phyloP scores from a whole-genome alignment of 108 stramenopile species.

The Licmophora abbreviata region DNA sequence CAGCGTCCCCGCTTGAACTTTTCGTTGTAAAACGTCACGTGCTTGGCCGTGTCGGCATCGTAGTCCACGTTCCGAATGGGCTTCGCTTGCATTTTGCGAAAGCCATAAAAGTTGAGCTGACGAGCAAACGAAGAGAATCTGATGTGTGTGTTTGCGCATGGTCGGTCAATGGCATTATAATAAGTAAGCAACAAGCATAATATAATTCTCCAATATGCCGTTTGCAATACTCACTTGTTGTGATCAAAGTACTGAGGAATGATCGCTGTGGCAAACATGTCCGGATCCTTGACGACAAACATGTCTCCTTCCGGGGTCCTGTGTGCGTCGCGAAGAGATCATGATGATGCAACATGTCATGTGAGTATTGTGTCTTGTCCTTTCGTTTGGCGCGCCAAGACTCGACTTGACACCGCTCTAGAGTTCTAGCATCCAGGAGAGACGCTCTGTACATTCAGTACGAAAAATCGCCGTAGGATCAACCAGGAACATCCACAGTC shows the following conservation, averaged over 20 bases:
- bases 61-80: slow-evolving; percentile 79
- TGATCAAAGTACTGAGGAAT: slow-evolving; percentile 89
- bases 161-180: too few relatives aligned
- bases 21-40: slow-evolving; percentile 83
- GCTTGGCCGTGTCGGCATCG: slow-evolving; percentile 68
- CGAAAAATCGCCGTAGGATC: slow-evolving; percentile 6
- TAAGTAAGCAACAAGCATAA: too few relatives aligned
- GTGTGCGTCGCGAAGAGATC: not conserved
- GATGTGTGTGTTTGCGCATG: too few relatives aligned
- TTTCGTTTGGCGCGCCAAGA: too few relatives aligned
- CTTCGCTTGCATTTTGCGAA: slow-evolving; percentile 83
- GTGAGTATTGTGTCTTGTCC: too few relatives aligned
- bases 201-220: too few relatives aligned
- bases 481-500: slow-evolving; percentile 9
- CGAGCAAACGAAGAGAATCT: slow-evolving; percentile 43
- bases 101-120: slow-evolving; percentile 73
- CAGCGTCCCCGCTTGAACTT: slow-evolving; percentile 78
- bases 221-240: too few relatives aligned
- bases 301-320: slow-evolving; percentile 75
- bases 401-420: too few relatives aligned
- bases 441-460: too few relatives aligned
- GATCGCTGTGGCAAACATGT: slow-evolving; percentile 43
- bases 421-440: too few relatives aligned
- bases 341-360: too few relatives aligned
- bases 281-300: slow-evolving; percentile 84